These are phyloP conservation scores for Dictyophora rubrovolvata DNA, from an alignment of 768 basidiomycete genomes.

Conservation along the genomic window DNA sequence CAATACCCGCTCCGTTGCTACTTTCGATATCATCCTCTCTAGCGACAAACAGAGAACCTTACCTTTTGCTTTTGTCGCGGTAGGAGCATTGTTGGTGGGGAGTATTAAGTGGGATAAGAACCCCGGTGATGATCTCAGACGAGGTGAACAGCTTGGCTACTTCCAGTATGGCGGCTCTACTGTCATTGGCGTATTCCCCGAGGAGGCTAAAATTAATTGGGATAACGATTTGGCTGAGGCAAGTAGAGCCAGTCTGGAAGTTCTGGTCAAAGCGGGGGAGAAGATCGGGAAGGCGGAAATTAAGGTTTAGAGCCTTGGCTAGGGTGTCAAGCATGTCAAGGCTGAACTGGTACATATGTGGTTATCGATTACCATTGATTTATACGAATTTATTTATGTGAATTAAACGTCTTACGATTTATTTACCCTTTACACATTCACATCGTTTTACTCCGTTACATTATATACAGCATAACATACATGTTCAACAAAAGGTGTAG, in stretches of 20 bases:
- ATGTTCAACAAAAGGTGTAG: too few species aligned
- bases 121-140: conserved; percentile 29
- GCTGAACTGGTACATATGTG: too few species aligned
- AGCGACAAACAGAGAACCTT: conserved; percentile 23
- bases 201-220: conserved; percentile 11
- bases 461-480: too few species aligned
- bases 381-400: too few species aligned
- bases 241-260: conserved; percentile 7
- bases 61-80: conserved; percentile 57
- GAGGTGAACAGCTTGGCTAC: conserved; percentile 8
- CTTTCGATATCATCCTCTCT: conserved; percentile 32
- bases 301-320: not conserved
- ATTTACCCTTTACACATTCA: too few species aligned
- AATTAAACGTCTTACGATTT: too few species aligned
- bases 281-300: conserved; percentile 7
- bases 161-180: conserved; percentile 31
- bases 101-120: conserved; percentile 47
- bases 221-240: conserved; percentile 10
- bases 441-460: too few species aligned
- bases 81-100: conserved; percentile 77
- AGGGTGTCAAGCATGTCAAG: too few species aligned
- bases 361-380: too few species aligned
- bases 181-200: conserved; percentile 22
- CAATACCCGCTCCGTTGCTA: conserved; percentile 48
- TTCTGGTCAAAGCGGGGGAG: conserved; percentile 10